Evolutionary conservation across 139 green algal species (phyloP).

Genomic region (Chlamydomonas urium): DNA sequence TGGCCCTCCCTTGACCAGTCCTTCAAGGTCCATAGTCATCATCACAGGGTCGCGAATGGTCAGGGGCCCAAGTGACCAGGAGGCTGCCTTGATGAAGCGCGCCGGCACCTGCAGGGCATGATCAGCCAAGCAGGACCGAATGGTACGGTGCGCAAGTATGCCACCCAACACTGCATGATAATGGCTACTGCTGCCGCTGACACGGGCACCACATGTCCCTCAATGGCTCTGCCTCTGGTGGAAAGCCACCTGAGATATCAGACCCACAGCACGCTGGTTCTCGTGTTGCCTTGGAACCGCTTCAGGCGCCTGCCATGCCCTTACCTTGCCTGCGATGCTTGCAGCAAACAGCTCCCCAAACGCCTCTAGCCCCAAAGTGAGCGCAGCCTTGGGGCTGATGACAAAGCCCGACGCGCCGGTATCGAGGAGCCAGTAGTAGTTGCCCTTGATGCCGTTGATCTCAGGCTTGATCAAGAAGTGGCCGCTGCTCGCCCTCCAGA

Average conservation of each 20-base stretch:
- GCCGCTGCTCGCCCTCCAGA: too few species aligned
- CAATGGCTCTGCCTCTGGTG: background rate
- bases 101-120: constrained; percentile 12
- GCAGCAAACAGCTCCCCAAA: constrained; percentile 45
- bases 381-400: constrained; percentile 22
- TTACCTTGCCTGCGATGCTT: constrained; percentile 38
- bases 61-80: constrained; percentile 38
- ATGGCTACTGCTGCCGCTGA: background rate
- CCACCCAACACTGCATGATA: background rate
- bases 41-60: constrained; percentile 25
- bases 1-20: constrained; percentile 32
- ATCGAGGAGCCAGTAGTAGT: constrained; percentile 46
- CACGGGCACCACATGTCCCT: background rate
- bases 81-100: constrained; percentile 26
- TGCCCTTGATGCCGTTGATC: constrained; percentile 38
- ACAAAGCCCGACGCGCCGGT: constrained; percentile 51
- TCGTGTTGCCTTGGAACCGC: too few species aligned
- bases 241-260: background rate
- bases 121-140: background rate
- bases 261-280: too few species aligned
- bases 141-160: background rate
- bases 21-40: constrained; percentile 37
- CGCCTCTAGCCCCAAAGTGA: constrained; percentile 18
- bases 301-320: background rate
- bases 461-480: too few species aligned